Percentiles rank a stretch among this genome's conserved stretches.
Evolutionary conservation across 805 yeast genomes (phyloP).

Genomic region (Hermanozyma aechmeae): DNA sequence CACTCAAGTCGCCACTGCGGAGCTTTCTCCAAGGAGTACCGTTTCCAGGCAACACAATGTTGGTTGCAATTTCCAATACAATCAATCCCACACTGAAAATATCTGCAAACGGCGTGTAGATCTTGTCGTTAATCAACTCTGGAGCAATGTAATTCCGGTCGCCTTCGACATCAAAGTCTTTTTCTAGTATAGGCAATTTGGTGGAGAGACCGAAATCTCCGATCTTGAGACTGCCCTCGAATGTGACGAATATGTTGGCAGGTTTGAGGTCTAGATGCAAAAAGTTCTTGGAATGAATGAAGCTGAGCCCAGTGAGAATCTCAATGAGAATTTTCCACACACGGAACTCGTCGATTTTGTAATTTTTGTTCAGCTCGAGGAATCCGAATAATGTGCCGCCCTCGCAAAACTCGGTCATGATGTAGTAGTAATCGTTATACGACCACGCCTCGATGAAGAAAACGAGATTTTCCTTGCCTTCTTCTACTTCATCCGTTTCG

Average conservation of each 20-base stretch:
- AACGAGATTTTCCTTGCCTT: conserved; percentile 71
- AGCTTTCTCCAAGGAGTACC: conserved; percentile 95
- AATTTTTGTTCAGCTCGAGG: conserved; percentile 61
- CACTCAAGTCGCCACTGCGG: conserved; percentile 89
- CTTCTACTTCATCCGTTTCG: conserved; percentile 34
- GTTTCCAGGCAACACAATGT: conserved; percentile 88
- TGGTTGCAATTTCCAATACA: conserved; percentile 92
- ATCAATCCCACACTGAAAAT: conserved; percentile 90
- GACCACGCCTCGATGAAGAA: conserved; percentile 85
- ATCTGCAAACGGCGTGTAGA: conserved; percentile 88
- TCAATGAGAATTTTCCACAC: conserved; percentile 95
- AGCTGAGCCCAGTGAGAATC: conserved; percentile 66
- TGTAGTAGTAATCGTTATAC: conserved; percentile 61
- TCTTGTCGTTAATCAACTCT: conserved; percentile 67
- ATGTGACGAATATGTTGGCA: conserved; percentile 87
- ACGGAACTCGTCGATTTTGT: conserved; percentile 87
- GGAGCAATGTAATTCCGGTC: conserved; percentile 68
- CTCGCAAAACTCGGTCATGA: conserved; percentile 93
- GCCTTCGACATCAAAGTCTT: conserved; percentile 84
- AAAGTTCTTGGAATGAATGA: conserved; percentile 65
- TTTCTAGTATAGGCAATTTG: conserved; percentile 56
- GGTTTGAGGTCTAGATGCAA: conserved; percentile 91
- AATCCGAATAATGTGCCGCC: conserved; percentile 85
- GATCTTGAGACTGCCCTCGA: conserved; percentile 87
- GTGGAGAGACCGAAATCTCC: conserved; percentile 97